Evolutionary conservation across 495 filamentous ascomycete species (phyloP), one percentile per base, ranked within the genome.

Genomic region (Talaromyces liani): DNA sequence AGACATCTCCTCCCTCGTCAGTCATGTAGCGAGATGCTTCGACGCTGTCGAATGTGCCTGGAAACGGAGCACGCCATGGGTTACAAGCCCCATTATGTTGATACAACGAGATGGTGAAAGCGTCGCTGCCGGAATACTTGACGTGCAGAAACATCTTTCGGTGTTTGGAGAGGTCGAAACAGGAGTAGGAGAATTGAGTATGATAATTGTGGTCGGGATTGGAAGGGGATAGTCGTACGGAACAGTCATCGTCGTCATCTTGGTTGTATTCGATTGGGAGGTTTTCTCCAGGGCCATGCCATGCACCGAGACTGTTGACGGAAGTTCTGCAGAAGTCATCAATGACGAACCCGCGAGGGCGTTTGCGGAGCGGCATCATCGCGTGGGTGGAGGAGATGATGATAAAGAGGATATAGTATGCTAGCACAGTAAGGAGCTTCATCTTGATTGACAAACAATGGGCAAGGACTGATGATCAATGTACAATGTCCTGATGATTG

Each of bases 41-140:
- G 20, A 91, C 78, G 2, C 83, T 87, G 69, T 92, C 89, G 79
- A 87, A 88, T 5, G 88, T 89, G 68, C 86, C 88, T 0, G 89
- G 88, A 67, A 82, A 91, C 0, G 89, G 89, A n/a, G 77, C 77
- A 18, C 84, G 78, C 22, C 64, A 65, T 14, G 81, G 77, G 66
- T 87, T 78, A 68, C 89, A 92, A 5, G 75, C 71, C 10, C 75
- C 68, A 67, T 92, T 92, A 72, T 91, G 84, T 70, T 92, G 87
- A 66, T 91, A 88, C 20, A 92, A 70, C 2, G 88, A 83, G 49
- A 92, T 77, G 7, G 81, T 86, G 71, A 91, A 92, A 29, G 83
- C 79, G 66, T 82, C 84, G 66, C 79, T 85, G 4, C 89, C 89
- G 8, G 78, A 79, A 72, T 88, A 91, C 14, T 82, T 81, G 60